These are phyloP conservation scores for Shiraia bambusicola DNA, from an alignment of 2,329 filamentous ascomycete genomes.

Conservation along the genomic window DNA sequence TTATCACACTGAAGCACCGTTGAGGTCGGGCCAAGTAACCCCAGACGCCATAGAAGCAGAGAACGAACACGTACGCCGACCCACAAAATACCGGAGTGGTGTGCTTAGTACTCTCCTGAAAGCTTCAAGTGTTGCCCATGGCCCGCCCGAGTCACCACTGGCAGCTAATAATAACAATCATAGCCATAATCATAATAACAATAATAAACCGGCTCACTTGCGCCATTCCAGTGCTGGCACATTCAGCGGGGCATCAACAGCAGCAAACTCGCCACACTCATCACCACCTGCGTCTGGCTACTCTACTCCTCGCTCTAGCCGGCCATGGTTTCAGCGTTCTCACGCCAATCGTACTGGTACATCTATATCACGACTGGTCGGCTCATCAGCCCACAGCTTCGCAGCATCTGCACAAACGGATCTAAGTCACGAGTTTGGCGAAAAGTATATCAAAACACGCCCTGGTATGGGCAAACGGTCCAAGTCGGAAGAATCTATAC, in stretches of 20 bases:
- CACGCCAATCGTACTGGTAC: slow-evolving; percentile 41
- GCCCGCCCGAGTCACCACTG: slow-evolving; percentile 10
- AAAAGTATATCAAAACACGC: slow-evolving; percentile 43
- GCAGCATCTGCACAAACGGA: slow-evolving; percentile 45
- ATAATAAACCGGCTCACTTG: slow-evolving; percentile 15
- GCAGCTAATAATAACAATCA: no score
- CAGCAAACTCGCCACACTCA: slow-evolving; percentile 38
- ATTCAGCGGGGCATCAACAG: slow-evolving; percentile 38
- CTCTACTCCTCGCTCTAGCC: slow-evolving; percentile 41
- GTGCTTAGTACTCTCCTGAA: slow-evolving; percentile 72
- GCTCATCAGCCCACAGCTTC: slow-evolving; percentile 47
- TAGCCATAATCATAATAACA: no score
- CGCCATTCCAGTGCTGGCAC: slow-evolving; percentile 30
- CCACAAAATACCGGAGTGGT: slow-evolving; percentile 69
- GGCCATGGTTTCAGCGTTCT: slow-evolving; percentile 42
- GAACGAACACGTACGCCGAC: slow-evolving; percentile 66
- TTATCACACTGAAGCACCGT: slow-evolving; percentile 32
- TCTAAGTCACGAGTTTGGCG: slow-evolving; percentile 46
- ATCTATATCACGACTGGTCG: slow-evolving; percentile 49
- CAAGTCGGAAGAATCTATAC: slow-evolving; percentile 41
- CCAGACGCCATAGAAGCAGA: slow-evolving; percentile 54
- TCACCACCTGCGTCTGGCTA: slow-evolving; percentile 49
- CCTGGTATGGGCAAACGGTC: slow-evolving; percentile 41
- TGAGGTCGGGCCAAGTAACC: slow-evolving; percentile 51
- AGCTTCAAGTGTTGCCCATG: slow-evolving; percentile 20